These are phyloP conservation scores for Erodium texanum DNA, from an alignment of 441 rosid species.

Conservation along the genomic window DNA sequence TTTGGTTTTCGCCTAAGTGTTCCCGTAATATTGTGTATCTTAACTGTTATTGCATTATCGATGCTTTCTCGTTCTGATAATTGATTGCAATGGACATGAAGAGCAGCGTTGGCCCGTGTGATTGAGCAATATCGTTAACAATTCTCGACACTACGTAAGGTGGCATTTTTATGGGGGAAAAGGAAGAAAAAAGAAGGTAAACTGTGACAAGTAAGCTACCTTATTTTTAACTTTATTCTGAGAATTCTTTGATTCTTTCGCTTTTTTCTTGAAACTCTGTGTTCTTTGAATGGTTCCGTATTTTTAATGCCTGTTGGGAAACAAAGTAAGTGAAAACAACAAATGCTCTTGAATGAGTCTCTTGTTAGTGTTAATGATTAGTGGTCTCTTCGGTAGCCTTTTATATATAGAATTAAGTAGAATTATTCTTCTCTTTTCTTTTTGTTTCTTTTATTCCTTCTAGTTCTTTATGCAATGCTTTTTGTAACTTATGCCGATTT, in stretches of 20 bases:
- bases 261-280: neutral
- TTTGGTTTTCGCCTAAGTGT: too few relatives aligned
- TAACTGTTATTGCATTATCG: neutral
- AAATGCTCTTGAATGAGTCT: too few relatives aligned
- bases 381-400: neutral
- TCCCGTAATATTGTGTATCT: too few relatives aligned
- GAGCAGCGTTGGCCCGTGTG: neutral
- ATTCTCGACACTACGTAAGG: neutral
- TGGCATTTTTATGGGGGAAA: too few relatives aligned
- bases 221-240: too few relatives aligned
- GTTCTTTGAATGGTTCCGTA: neutral
- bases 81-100: neutral
- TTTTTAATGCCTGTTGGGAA: neutral
- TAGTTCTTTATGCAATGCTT: neutral
- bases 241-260: neutral
- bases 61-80: neutral
- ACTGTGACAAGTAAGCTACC: neutral
- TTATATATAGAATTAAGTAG: too few relatives aligned
- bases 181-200: neutral
- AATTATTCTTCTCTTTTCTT: neutral
- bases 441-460: neutral
- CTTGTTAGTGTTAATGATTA: neutral
- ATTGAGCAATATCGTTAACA: neutral
- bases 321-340: neutral
- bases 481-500: neutral